phyloP scores from a whole-genome alignment of 139 green algal species.

The Chlamydomonas sp. region DNA sequence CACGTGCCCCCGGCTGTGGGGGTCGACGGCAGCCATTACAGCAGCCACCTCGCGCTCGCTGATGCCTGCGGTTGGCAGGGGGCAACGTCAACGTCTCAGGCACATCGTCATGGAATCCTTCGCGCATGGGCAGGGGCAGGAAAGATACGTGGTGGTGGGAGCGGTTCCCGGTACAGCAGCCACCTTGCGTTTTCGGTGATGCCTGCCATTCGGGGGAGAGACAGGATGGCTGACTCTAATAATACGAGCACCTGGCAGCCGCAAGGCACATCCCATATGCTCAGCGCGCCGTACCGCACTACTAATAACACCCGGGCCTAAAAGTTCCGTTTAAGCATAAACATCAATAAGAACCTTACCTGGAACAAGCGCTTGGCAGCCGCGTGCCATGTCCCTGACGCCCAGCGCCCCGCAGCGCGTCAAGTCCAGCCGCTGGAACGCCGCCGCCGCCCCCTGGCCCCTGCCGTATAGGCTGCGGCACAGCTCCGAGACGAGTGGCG shows the following conservation, averaged over 20 bases:
- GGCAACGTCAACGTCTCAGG: too few relatives aligned
- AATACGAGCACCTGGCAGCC: too few relatives aligned
- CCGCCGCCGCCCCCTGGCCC: neutral
- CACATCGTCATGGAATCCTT: too few relatives aligned
- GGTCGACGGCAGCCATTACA: constrained; percentile 15
- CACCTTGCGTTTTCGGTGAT: too few relatives aligned
- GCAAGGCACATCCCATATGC: neutral
- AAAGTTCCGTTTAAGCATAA: too few relatives aligned
- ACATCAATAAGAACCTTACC: neutral
- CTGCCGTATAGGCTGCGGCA: constrained; percentile 25
- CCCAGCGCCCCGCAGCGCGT: neutral
- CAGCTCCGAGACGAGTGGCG: constrained; percentile 26
- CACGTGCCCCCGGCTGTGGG: neutral
- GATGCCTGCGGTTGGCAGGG: constrained; percentile 7
- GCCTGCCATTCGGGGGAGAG: too few relatives aligned
- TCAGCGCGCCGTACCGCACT: too few relatives aligned
- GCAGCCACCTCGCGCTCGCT: constrained; percentile 17
- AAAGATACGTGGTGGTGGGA: too few relatives aligned
- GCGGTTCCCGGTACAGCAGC: too few relatives aligned
- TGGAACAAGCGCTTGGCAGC: constrained; percentile 35
- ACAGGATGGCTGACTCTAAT: too few relatives aligned
- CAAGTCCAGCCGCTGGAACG: constrained; percentile 12
- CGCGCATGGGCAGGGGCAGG: too few relatives aligned
- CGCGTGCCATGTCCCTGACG: constrained; percentile 3
- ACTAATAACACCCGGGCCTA: too few relatives aligned